Base-by-base conservation (phyloP, 306 rosid species). In the Pyrus pyrifolia region DNA sequence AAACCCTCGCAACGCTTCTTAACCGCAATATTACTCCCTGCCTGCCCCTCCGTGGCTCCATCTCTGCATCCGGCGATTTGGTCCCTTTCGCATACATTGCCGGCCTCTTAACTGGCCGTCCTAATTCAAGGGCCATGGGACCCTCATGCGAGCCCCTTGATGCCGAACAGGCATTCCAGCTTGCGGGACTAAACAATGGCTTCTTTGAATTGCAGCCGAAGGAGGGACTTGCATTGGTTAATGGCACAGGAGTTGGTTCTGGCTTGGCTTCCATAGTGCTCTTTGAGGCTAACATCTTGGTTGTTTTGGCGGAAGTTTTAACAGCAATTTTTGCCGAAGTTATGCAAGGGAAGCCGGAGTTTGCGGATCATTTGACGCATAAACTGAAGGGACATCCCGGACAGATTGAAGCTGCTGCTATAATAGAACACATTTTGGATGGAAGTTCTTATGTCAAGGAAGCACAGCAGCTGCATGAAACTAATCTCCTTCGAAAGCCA, bases 161-260 rank as follows among this genome's bases (percentile, higher is more conserved):
- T 18, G 59, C 59, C 2, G 23, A 53, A 19, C 59, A 53, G n/a
- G 59, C 22, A 17, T 19, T 18, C 59, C 9, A 53, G 19, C 59
- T 53, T 53, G 11, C 23, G 3, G 59, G 59, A 19, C 19, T 53
- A 53, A 53, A 19, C 8, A 23, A 19, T 53, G 59, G 59, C 19
- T 53, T 53, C 59, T 84, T 81, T n/a, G 70, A 81, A 52, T 81
- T 81, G 83, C 84, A 81, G 55, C 85, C 85, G 2, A 84, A 84
- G 55, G 87, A 84, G 65, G 87, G 87, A 40, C 82, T 84, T 59
- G 79, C 87, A 11, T 83, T 83, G 76, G 87, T 86, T 30, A 83
- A 81, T 81, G 90, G 90, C 30, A 86, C 90, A 29, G 83, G 87
- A 5, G 86, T 84, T 79, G 86, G 90, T 11, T 75, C 83, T 76